Evolutionary conservation across 176 grass and related monocot species (phyloP).

Genomic region (Panicum miliaceum): DNA sequence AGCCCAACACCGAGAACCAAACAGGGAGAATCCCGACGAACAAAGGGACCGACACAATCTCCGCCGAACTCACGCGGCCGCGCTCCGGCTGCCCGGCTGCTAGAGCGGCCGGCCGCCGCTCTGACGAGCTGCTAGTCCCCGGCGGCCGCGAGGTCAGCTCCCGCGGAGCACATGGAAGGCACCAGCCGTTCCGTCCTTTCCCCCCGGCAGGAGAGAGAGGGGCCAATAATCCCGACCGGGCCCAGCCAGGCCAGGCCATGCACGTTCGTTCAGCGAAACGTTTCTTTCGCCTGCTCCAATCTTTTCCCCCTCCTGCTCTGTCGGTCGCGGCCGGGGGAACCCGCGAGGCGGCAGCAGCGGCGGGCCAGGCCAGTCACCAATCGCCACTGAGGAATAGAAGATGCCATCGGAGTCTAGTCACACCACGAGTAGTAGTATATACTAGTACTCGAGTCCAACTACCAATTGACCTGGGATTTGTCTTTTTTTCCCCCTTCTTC

Average conservation of each 20-base stretch:
- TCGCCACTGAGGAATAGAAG: background rate
- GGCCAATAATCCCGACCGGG: background rate
- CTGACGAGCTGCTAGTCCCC: background rate
- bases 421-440: background rate
- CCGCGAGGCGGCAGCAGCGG: background rate
- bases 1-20: conserved; percentile 38
- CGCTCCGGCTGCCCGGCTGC: background rate
- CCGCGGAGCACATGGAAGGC: conserved; percentile 37
- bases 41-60: background rate
- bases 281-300: background rate
- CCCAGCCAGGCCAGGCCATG: conserved; percentile 8
- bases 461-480: conserved; percentile 20
- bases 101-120: background rate
- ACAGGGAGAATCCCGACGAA: background rate
- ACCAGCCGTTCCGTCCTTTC: conserved; percentile 47
- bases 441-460: background rate
- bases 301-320: conserved; percentile 26
- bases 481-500: conserved; percentile 9
- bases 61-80: background rate
- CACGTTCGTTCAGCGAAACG: conserved; percentile 30
- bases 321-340: conserved; percentile 46
- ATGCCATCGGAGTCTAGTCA: background rate
- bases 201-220: background rate
- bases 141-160: conserved; percentile 17
- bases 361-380: background rate